Percentiles rank a stretch among this genome's conserved stretches.
Evolutionary conservation across 306 rosid species (phyloP).

Genomic region (Astragalus glycyphyllos): DNA sequence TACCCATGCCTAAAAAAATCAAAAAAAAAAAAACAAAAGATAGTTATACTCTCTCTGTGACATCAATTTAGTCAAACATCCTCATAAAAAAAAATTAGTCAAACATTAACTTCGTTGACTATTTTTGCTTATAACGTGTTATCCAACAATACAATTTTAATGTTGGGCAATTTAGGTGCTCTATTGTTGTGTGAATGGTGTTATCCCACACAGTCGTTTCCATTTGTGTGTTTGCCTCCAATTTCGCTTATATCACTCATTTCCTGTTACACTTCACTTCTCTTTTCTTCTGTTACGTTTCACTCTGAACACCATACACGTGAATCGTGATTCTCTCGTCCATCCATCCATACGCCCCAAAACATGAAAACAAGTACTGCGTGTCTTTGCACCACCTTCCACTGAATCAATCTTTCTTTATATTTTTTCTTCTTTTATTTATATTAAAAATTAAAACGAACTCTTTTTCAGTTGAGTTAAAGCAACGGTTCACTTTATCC

Average conservation of each 20-base stretch:
- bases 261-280: neutral
- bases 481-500: neutral
- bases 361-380: neutral
- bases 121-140: no score
- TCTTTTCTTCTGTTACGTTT: conserved; percentile 4
- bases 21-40: no score
- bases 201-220: neutral
- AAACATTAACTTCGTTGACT: no score
- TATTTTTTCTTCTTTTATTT: no score
- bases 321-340: neutral
- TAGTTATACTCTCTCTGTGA: no score
- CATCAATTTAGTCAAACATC: no score
- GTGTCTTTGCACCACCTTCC: neutral
- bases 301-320: conserved; percentile 10
- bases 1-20: no score
- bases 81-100: no score
- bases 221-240: neutral
- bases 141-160: no score
- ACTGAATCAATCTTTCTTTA: neutral
- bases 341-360: neutral
- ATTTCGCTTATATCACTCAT: neutral
- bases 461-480: neutral
- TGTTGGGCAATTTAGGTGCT: no score
- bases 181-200: no score
- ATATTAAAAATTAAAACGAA: no score